phyloP scores from a whole-genome alignment of 306 rosid genomes.

The Cucurbita pepo region DNA sequence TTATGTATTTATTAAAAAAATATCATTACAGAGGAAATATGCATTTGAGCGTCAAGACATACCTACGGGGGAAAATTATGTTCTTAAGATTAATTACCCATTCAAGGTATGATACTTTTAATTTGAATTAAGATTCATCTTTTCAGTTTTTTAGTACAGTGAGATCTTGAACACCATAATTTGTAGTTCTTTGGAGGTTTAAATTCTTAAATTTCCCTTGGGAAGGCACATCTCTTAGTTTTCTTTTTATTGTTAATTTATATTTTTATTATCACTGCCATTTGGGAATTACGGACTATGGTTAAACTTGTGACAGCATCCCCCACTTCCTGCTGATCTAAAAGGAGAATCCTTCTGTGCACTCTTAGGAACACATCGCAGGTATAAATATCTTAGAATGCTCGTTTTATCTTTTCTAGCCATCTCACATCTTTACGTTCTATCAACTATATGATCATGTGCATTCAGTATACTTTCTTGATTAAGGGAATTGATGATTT shows the following conservation, averaged over 20 bases:
- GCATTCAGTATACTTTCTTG: neutral
- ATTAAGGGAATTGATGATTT: neutral
- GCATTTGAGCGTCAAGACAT: constrained; percentile 80
- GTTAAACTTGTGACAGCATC: constrained; percentile 39
- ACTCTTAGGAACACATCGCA: constrained; percentile 63
- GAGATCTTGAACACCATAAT: neutral
- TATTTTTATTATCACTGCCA: neutral
- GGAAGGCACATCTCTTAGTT: neutral
- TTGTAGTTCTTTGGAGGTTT: neutral
- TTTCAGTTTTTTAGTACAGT: neutral
- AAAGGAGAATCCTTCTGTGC: constrained; percentile 62
- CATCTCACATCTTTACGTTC: neutral
- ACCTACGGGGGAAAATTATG: constrained; percentile 72
- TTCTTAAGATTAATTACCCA: constrained; percentile 71
- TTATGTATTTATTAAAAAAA: neutral
- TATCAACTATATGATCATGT: neutral
- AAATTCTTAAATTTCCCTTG: constrained; percentile 2
- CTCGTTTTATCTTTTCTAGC: neutral
- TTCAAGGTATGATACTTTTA: constrained; percentile 48
- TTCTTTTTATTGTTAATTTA: neutral
- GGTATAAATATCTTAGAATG: constrained; percentile 28
- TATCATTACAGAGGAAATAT: constrained; percentile 56
- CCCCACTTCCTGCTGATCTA: constrained; percentile 55
- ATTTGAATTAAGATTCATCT: neutral
- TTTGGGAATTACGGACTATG: neutral